Conservation (phyloP, 192 early-diverging fungal species). For the Coemansia sp. region DNA sequence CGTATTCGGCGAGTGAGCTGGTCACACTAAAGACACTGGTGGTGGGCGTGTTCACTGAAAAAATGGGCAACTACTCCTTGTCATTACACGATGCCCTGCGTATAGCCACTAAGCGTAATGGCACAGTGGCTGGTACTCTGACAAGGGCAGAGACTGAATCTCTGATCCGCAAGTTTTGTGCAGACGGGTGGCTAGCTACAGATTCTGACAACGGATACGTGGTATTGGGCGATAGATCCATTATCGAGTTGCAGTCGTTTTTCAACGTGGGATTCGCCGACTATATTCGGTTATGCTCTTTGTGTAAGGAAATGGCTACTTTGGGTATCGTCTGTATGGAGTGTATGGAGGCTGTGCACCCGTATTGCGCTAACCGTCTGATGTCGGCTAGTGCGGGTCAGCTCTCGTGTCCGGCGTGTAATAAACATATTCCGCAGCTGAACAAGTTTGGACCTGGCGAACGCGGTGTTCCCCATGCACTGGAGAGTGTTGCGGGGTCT, state of each 20-base stretch:
- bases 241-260: conserved; percentile 43
- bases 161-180: conserved; percentile 4
- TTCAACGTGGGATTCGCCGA: conserved; percentile 30
- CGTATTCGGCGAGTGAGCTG: conserved; percentile 27
- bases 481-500: not conserved
- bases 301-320: conserved; percentile 47
- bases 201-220: conserved; percentile 12
- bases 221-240: conserved; percentile 22
- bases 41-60: conserved; percentile 27
- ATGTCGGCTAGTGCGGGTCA: not conserved
- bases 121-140: not conserved
- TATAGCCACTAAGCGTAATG: not conserved
- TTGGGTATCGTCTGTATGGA: conserved; percentile 26
- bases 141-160: not conserved
- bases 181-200: conserved; percentile 28
- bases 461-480: conserved; percentile 17
- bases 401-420: conserved; percentile 30
- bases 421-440: conserved; percentile 14
- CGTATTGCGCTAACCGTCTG: conserved; percentile 36
- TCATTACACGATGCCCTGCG: conserved; percentile 31
- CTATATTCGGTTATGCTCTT: conserved; percentile 25
- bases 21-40: conserved; percentile 31
- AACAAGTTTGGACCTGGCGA: conserved; percentile 32
- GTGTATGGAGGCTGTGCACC: conserved; percentile 31
- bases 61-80: conserved; percentile 33